Percentiles rank a stretch among this genome's conserved stretches.
phyloP scores from a whole-genome alignment of 345 rosid species.

The Rhizophora apiculata region DNA sequence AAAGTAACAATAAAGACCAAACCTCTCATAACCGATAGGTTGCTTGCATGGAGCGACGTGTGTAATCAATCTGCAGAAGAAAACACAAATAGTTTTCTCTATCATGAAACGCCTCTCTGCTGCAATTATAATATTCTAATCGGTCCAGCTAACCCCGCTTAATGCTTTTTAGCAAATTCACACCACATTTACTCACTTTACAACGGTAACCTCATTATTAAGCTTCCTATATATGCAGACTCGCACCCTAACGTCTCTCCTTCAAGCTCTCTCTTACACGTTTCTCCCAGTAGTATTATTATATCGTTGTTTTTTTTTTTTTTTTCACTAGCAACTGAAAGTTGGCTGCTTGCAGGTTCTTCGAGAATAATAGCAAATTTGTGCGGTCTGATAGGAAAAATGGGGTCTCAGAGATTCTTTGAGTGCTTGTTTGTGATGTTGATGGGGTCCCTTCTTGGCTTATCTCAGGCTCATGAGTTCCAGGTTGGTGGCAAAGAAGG shows the following conservation, averaged over 20 bases:
- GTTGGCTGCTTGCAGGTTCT: no score
- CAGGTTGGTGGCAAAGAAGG: constrained; percentile 76
- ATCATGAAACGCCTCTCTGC: constrained; percentile 33
- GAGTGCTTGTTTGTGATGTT: constrained; percentile 9
- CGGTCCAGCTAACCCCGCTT: constrained; percentile 24
- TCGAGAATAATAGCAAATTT: no score
- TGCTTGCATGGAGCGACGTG: constrained; percentile 55
- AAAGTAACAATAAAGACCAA: neutral
- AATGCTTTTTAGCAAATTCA: neutral
- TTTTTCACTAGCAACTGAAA: neutral
- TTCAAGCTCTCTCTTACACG: neutral
- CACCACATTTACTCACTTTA: constrained; percentile 9
- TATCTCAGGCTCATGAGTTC: constrained; percentile 43
- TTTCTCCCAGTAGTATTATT: neutral
- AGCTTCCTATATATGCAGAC: constrained; percentile 27
- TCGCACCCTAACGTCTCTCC: neutral
- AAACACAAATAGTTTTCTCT: neutral
- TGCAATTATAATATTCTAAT: constrained; percentile 8
- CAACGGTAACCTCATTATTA: constrained; percentile 31
- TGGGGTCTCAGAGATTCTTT: constrained; percentile 30
- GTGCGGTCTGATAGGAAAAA: neutral
- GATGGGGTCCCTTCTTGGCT: constrained; percentile 14
- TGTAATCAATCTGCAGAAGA: constrained; percentile 24
- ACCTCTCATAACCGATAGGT: constrained; percentile 37
- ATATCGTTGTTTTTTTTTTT: neutral